Evolutionary conservation across 768 basidiomycete species (phyloP), one percentile per base, ranked within the genome.

Genomic region (Brasilioporus rufonigricans): DNA sequence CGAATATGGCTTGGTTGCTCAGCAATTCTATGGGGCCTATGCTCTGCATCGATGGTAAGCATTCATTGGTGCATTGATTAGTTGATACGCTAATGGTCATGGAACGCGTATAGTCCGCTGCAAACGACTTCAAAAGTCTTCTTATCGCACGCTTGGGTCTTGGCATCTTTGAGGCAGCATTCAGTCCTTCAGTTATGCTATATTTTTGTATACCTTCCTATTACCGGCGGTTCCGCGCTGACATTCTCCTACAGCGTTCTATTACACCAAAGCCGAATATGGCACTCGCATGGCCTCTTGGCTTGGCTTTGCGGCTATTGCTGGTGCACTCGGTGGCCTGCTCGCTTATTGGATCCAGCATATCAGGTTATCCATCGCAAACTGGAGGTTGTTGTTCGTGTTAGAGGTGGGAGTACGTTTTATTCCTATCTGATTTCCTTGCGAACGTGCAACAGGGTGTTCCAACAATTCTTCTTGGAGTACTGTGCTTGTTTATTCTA

Each of bases 1-100:
- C 78, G 82, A 21, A 53, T 80, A 36, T 91, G 85, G 84, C 77
- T 91, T 50, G 86, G 85, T 18, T 71, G 73, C 36, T 79, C 84
- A 40, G 83, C 87, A 13, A 71, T 87, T 23, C 81, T 87, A 14
- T 91, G 89, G 89, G 89, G 89, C 5, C 45, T 83, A 18, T 83
- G 80, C 26, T 89, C 89, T 8, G 84, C 84, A 3, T 74, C 85
- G n/a, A 87, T 89, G 87, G 87, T 85, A 49, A 65, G 49, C 40
- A n/a, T n/a, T 47, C 21, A 8, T 32, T 9, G 13, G 13, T 33
- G 4, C 1, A n/a, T 14, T 33, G 12, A 11, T 13, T 8, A 4
- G 33, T 33, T 14, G 5, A 23, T 9, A 53, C n/a, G n/a, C n/a
- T n/a, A n/a, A n/a, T n/a, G n/a, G n/a, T 14, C 21, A 32, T 18